Percentiles rank a stretch among this genome's conserved stretches.
phyloP scores from a whole-genome alignment of 148 eudicot species.

The Drosera capensis region DNA sequence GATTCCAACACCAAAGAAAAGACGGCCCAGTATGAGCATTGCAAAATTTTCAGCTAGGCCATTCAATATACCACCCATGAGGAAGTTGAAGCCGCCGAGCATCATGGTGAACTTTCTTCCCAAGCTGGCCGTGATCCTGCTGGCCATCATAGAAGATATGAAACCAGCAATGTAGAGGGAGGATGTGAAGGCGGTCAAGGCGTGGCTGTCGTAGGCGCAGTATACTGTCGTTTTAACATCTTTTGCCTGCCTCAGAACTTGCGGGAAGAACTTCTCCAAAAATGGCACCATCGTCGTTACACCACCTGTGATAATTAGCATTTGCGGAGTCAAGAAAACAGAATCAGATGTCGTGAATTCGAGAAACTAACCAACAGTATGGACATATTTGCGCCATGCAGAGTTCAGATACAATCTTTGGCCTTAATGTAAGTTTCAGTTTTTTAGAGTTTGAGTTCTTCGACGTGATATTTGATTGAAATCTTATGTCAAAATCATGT shows the following conservation, averaged over 20 bases:
- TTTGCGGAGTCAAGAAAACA: neutral
- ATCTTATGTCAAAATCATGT: too few species aligned
- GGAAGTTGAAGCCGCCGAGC: conserved; percentile 12
- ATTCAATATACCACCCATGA: conserved; percentile 9
- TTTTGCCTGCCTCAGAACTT: conserved; percentile 1
- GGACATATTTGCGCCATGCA: neutral
- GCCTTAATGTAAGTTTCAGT: too few species aligned
- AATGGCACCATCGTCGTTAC: conserved; percentile 14
- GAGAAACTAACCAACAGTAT: neutral
- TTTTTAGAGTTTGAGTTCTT: too few species aligned
- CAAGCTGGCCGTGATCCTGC: conserved; percentile 7
- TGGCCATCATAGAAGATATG: conserved; percentile 5
- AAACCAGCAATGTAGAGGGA: conserved; percentile 12
- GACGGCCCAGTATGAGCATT: conserved; percentile 15
- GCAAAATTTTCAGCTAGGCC: conserved; percentile 8
- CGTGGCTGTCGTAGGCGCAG: conserved; percentile 12
- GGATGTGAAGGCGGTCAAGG: conserved; percentile 15
- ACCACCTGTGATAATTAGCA: conserved; percentile 8
- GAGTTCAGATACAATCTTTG: too few species aligned
- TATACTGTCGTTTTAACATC: conserved; percentile 9
- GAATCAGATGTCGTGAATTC: neutral
- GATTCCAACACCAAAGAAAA: conserved; percentile 13
- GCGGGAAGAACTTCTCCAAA: conserved; percentile 11
- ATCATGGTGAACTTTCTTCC: conserved; percentile 16
- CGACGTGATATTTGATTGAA: too few species aligned